Evolutionary conservation across 306 rosid genomes (phyloP), one percentile per base, ranked within the genome.

Genomic region (Lotus japonicus): DNA sequence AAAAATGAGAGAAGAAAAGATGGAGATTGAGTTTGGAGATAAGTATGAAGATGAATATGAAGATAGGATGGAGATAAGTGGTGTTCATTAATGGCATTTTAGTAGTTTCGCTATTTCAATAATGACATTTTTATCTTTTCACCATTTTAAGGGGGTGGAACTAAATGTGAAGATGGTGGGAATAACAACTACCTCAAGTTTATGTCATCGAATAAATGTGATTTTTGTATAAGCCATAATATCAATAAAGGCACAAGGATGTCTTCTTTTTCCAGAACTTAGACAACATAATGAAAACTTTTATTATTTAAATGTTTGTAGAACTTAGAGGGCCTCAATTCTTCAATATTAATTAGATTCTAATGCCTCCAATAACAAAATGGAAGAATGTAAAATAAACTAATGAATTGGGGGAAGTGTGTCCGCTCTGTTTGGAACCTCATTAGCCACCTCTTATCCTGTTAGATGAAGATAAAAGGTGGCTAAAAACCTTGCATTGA

Each of bases 351-450:
- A 15, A 11, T 11, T 61, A 18, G 16, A 68, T 48, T 39, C 5
- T 21, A 23, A 11, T 15, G 62, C 23, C 28, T 60, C 36, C 58
- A 36, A 46, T 68, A 48, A 18, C 64, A 48, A 38, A 78, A 50
- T 58, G 70, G 23, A 46, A 33, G 49, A 12, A 70, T 9, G 16
- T 18, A 11, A 58, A 31, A 17, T 4, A 74, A 54, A 63, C 49
- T 43, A 68, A 58, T 26, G 45, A 52, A 63, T 52, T 48, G 71
- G 65, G 65, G 76, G 43, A 31, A 59, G 74, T 54, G 13, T 86
- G 96, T 86, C 66, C 74, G 88, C 88, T 46, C 6, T n/a, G 5
- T 15, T 56, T 56, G 79, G 77, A 77, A 86, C 94, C 89, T 73
- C 41, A 4, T 84, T 44, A 59, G 15, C 52, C 69, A 23, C 23